Evolutionary conservation across 352 stramenopile species (phyloP).

Genomic region (Phytophthora quininea): DNA sequence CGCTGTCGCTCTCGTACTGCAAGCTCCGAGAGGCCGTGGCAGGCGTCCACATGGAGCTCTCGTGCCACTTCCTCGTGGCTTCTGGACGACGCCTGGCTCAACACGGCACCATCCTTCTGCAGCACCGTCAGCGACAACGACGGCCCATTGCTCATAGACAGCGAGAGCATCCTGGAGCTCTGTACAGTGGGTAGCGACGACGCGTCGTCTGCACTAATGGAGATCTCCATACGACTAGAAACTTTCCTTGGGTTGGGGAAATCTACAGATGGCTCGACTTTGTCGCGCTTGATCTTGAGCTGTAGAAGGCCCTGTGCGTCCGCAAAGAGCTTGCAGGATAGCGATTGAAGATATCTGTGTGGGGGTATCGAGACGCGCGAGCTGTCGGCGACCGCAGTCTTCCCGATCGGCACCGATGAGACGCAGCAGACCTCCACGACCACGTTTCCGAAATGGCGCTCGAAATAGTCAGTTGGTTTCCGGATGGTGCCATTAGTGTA

Average conservation of each 20-base stretch:
- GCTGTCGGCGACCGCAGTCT: constrained; percentile 1
- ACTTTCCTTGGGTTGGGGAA: neutral
- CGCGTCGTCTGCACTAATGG: constrained; percentile 1
- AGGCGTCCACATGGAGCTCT: constrained; percentile 70
- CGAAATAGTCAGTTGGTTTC: constrained; percentile 15
- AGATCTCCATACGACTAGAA: constrained; percentile 17
- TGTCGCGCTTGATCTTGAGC: neutral
- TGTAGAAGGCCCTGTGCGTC: neutral
- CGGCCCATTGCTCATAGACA: constrained; percentile 19
- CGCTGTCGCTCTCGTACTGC: constrained; percentile 63
- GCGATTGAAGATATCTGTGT: neutral
- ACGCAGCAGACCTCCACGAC: constrained; percentile 9
- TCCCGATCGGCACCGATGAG: constrained; percentile 4
- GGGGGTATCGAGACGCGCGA: constrained; percentile 5
- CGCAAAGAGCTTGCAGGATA: neutral
- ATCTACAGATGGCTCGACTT: constrained; percentile 4
- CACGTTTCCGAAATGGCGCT: constrained; percentile 24
- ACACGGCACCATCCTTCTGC: constrained; percentile 18
- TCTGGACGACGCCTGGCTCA: constrained; percentile 49
- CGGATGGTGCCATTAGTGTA: too few species aligned
- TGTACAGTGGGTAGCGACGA: neutral
- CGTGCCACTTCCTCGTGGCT: constrained; percentile 63
- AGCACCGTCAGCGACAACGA: constrained; percentile 24
- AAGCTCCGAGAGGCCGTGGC: constrained; percentile 63
- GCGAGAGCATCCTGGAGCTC: constrained; percentile 8